Base-by-base conservation (phyloP, 192 early-diverging fungal species). In the Lobosporangium transversale region DNA sequence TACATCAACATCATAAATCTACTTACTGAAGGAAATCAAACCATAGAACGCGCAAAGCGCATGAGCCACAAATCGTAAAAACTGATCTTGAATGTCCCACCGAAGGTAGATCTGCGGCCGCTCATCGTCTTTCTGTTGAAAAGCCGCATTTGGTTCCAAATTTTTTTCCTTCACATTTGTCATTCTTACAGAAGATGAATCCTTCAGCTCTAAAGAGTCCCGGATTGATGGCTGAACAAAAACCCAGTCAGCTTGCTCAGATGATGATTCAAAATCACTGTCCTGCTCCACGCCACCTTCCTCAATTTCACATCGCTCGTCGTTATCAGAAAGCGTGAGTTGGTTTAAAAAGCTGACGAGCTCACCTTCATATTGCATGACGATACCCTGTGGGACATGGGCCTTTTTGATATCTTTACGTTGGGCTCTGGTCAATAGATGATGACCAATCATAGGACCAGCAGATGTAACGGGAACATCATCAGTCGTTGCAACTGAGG, bases 1-100 rank as follows among this genome's bases (percentile, higher is more conserved):
- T n/a, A n/a, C n/a, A n/a, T n/a, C n/a, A n/a, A n/a, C n/a, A n/a
- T n/a, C n/a, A n/a, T n/a, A n/a, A n/a, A n/a, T n/a, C n/a, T 4
- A 79, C 86, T 83, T 78, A 84, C 86, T 85, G 45, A 87, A 80
- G 0, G 86, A 85, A 21, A 68, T 54, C 5, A 85, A 62, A 8
- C 67, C 64, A 42, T 85, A 83, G 58, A 84, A 85, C 10, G 69
- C 37, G 51, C 74, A 79, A 51, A 87, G 79, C 10, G 78, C 61
- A 67, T 85, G 83, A 20, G 84, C 59, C 14, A 86, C 78, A 48
- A 74, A 86, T 20, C 86, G 73, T 6, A 80, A 62, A 61, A 88
- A 85, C 66, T 78, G 70, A 62, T 86, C 81, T 15, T 68, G 70
- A 54, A 81, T 79, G 17, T 81, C 79, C 81, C 81, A 79, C 21